Percentiles rank a stretch among this genome's conserved stretches.
These are phyloP conservation scores for Psilocybe cubensis DNA, from an alignment of 768 basidiomycete species.

Conservation along the genomic window DNA sequence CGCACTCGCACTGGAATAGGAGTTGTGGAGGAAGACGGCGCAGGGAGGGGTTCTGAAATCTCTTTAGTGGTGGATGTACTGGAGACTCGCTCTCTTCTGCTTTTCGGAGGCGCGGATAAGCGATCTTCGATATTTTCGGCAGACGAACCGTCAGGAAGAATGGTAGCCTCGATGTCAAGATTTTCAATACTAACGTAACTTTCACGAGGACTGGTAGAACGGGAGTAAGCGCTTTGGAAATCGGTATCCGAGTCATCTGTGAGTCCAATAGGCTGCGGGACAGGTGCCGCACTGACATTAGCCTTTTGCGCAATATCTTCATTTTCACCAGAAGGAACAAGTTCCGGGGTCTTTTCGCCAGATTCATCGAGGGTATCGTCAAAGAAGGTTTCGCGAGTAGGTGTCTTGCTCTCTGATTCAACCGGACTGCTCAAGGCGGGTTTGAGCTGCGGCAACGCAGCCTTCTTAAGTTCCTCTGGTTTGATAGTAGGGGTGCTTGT, in stretches of 20 bases:
- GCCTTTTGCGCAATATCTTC: slow-evolving; percentile 14
- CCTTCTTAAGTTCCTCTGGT: slow-evolving; percentile 25
- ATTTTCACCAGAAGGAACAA: slow-evolving; percentile 25
- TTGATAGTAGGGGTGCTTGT: slow-evolving; percentile 35
- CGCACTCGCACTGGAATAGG: slow-evolving; percentile 6
- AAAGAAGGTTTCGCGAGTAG: slow-evolving; percentile 43
- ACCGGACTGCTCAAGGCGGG: slow-evolving; percentile 18
- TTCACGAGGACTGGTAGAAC: slow-evolving; percentile 58
- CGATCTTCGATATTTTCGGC: slow-evolving; percentile 32
- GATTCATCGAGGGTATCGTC: slow-evolving; percentile 33
- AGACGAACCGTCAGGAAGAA: slow-evolving; percentile 7
- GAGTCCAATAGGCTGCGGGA: slow-evolving; percentile 33
- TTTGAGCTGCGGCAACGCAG: slow-evolving; percentile 16
- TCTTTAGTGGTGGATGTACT: slow-evolving; percentile 52
- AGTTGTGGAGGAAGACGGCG: not conserved
- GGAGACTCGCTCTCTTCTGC: slow-evolving; percentile 56
- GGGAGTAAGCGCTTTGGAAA: slow-evolving; percentile 86
- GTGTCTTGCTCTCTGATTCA: slow-evolving; percentile 42
- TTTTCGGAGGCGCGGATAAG: slow-evolving; percentile 34
- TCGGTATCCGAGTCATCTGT: slow-evolving; percentile 85
- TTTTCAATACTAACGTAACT: slow-evolving; percentile 57
- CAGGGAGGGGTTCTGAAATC: slow-evolving; percentile 34
- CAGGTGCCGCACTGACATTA: slow-evolving; percentile 21
- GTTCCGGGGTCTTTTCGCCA: slow-evolving; percentile 34
- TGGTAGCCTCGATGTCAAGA: slow-evolving; percentile 24